Base-by-base conservation (phyloP, 106 monocot genomes). In the Allium cepa region DNA sequence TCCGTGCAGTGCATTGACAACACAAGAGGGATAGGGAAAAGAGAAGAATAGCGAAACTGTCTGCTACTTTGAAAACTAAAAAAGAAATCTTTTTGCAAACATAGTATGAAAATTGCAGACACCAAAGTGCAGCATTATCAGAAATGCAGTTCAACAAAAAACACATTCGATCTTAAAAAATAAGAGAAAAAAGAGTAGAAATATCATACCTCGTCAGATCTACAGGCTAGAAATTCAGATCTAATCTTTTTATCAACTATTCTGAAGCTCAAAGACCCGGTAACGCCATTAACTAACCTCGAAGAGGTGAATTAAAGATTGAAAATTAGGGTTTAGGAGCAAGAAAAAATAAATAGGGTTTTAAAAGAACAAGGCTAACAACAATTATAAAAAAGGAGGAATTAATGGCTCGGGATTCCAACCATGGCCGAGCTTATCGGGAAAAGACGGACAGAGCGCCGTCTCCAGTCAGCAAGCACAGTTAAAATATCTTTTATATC, bases 351-450 rank as follows among this genome's bases (percentile, higher is more conserved):
- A 50, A 15, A 28, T 7, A 18, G 1, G 10, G 65, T 8, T 65
- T 49, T 65, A 36, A 36, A 36, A 36, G 36, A 4, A 36, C 3
- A 36, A 36, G 36, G 36, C 36, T 36, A 36, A 36, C 36, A 36
- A 36, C 36, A 36, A 13, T 59, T 59, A 8, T 17, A 16, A 4
- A 47, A 47, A 63, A 16, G 4, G 64, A 17, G 49, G 10, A 15
- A 48, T 51, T 26, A 52, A 66, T 11, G 52, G 71, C 75, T 75
- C 64, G 66, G 7, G 14, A 75, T 71, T 74, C 67, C 66, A 75
- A 71, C 75, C 66, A 80, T 66, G 59, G 63, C 60, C 70, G 65
- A 80, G 80, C 80, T 75, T 75, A 80, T 75, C 75, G 80, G 80
- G 59, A 75, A 80, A 75, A 53, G 66, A 66, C 71, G 61, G 69